These are phyloP conservation scores for Calonectria pseudoturangicola DNA, from an alignment of 2,329 filamentous ascomycete species.

Conservation along the genomic window DNA sequence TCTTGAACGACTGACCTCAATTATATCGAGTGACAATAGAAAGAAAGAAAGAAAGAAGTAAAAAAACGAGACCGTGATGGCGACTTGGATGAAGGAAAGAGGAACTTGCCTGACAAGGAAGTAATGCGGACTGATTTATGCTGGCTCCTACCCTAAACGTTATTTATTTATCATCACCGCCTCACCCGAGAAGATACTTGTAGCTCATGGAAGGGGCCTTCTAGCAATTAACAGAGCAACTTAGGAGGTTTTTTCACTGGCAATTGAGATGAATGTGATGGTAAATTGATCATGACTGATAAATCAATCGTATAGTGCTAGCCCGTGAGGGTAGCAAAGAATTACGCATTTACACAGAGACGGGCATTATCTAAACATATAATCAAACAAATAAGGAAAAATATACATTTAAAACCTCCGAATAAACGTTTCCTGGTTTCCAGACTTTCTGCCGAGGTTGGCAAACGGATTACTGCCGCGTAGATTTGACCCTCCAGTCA, in stretches of 20 bases:
- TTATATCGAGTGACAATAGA: background rate
- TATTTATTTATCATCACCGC: too few species aligned
- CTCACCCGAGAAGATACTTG: too few species aligned
- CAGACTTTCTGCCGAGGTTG: slow-evolving; percentile 59
- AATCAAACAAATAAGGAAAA: slow-evolving; percentile 11
- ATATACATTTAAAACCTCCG: slow-evolving; percentile 1
- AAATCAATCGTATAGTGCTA: background rate
- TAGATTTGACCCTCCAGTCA: slow-evolving; percentile 47
- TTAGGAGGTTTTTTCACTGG: background rate
- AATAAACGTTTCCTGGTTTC: slow-evolving; percentile 61
- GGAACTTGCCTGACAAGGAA: too few species aligned
- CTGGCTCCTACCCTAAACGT: background rate
- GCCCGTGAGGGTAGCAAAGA: slow-evolving; percentile 2
- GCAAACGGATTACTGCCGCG: slow-evolving; percentile 63
- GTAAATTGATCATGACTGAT: background rate
- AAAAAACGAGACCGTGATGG: background rate
- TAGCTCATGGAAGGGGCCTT: too few species aligned
- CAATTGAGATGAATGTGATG: background rate
- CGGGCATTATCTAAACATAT: slow-evolving; percentile 34
- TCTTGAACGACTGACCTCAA: too few species aligned
- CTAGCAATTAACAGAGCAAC: too few species aligned
- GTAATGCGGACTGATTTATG: background rate
- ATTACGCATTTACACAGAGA: slow-evolving; percentile 26
- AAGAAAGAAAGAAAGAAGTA: background rate
- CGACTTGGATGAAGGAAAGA: too few species aligned